Conservation (phyloP, 2,329 filamentous ascomycete genomes). For the Colletotrichum magnum region DNA sequence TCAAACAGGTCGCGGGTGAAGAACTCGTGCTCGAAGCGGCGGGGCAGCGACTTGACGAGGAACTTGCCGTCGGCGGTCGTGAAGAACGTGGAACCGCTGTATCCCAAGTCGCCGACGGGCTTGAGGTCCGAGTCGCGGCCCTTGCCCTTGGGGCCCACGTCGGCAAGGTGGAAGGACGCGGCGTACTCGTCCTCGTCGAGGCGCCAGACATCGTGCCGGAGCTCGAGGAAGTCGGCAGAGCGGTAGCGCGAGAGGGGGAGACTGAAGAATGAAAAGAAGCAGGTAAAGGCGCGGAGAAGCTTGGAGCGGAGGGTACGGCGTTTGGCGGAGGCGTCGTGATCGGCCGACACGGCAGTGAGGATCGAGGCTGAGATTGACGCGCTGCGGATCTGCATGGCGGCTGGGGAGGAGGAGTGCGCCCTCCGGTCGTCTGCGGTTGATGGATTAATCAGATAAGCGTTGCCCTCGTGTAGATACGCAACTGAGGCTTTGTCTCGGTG, state of each 20-base stretch:
- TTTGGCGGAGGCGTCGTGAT: constrained; percentile 44
- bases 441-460: too few relatives aligned
- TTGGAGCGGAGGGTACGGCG: constrained; percentile 11
- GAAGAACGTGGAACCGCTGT: constrained; percentile 84
- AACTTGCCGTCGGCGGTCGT: constrained; percentile 75
- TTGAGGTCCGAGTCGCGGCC: constrained; percentile 59
- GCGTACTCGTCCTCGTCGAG: constrained; percentile 56
- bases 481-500: too few relatives aligned
- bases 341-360: constrained; percentile 67
- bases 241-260: constrained; percentile 48
- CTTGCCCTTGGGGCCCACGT: constrained; percentile 47
- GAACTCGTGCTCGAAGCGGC: constrained; percentile 78
- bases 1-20: constrained; percentile 76
- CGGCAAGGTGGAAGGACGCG: constrained; percentile 50
- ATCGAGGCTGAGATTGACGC: constrained; percentile 70
- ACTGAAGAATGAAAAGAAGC: constrained; percentile 53
- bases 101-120: constrained; percentile 78
- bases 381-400: constrained; percentile 50
- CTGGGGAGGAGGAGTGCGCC: too few relatives aligned
- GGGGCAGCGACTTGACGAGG: constrained; percentile 79
- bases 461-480: too few relatives aligned
- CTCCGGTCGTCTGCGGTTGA: too few relatives aligned
- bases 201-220: constrained; percentile 49
- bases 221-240: constrained; percentile 47
- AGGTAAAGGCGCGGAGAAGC: constrained; percentile 42